Percentiles rank a stretch among this genome's conserved stretches.
phyloP scores from a whole-genome alignment of 116 monocot genomes.

The Phalaenopsis hybrid region DNA sequence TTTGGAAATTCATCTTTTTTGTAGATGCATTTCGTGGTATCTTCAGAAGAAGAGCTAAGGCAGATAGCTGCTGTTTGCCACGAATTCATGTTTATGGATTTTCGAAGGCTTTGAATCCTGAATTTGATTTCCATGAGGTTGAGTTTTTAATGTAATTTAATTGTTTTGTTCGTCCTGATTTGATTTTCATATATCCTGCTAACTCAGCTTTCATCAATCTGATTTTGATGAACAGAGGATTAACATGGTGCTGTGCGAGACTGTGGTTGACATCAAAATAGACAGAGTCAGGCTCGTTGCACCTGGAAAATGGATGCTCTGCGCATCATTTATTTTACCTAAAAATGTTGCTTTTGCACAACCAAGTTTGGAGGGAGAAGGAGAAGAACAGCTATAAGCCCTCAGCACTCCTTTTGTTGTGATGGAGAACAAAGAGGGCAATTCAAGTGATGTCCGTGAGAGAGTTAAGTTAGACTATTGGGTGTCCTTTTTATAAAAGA shows the following conservation, averaged over 20 bases:
- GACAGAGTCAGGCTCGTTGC: constrained; percentile 84
- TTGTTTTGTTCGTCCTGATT: neutral
- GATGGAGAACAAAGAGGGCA: too few species aligned
- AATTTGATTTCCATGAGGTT: constrained; percentile 90
- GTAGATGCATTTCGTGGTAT: constrained; percentile 76
- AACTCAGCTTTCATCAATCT: neutral
- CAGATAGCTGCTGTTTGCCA: constrained; percentile 28
- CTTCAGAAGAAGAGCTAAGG: constrained; percentile 23
- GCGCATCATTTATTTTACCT: constrained; percentile 76
- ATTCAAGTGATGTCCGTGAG: too few species aligned
- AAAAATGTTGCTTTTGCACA: constrained; percentile 40
- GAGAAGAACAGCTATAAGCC: neutral
- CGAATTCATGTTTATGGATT: constrained; percentile 93
- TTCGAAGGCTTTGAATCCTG: constrained; percentile 85
- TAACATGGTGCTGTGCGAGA: constrained; percentile 53
- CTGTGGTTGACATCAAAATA: constrained; percentile 39
- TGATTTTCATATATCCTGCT: neutral
- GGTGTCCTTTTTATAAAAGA: too few species aligned
- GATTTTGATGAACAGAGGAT: constrained; percentile 46
- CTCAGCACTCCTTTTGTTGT: neutral
- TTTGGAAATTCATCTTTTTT: constrained; percentile 2
- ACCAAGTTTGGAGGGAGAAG: neutral
- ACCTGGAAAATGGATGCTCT: constrained; percentile 98
- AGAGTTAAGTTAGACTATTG: too few species aligned
- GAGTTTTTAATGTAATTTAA: neutral